Evolutionary conservation across 208 protist genomes (phyloP).

Genomic region (Giardia muris): DNA sequence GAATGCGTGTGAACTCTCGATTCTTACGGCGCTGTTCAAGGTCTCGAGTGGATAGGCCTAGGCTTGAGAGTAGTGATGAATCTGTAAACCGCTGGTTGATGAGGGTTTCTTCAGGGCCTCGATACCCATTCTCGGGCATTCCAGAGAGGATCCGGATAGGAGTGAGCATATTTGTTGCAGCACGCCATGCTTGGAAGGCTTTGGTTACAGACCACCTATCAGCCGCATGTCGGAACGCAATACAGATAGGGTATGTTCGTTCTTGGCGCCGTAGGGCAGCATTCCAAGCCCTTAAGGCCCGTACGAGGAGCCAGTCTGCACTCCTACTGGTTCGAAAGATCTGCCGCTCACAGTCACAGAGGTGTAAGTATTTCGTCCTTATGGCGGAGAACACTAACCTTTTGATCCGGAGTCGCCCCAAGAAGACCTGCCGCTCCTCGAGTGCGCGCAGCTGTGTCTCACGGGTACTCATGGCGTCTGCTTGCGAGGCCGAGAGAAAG

Average conservation of each 20-base stretch:
- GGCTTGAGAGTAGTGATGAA: neutral
- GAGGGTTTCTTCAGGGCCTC: neutral
- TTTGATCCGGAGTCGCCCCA: neutral
- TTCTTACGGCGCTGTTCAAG: neutral
- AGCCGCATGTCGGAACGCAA: neutral
- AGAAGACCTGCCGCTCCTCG: neutral
- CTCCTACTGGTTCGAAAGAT: neutral
- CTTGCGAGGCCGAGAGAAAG: neutral
- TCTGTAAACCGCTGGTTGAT: neutral
- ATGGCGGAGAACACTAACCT: neutral
- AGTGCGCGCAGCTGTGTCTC: neutral
- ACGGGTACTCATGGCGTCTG: neutral
- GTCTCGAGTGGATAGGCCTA: neutral
- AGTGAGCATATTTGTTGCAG: neutral
- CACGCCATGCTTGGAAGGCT: neutral
- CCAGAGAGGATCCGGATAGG: neutral
- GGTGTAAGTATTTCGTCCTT: neutral
- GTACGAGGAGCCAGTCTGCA: neutral
- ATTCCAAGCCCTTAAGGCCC: neutral
- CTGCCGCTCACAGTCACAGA: neutral
- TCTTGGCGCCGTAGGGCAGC: neutral
- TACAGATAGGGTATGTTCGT: neutral
- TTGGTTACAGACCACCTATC: neutral
- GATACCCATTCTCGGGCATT: neutral
- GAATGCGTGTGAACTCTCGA: neutral